Base-by-base conservation (phyloP, 2,329 filamentous ascomycete genomes). In the Pestalotiopsis sp. region DNA sequence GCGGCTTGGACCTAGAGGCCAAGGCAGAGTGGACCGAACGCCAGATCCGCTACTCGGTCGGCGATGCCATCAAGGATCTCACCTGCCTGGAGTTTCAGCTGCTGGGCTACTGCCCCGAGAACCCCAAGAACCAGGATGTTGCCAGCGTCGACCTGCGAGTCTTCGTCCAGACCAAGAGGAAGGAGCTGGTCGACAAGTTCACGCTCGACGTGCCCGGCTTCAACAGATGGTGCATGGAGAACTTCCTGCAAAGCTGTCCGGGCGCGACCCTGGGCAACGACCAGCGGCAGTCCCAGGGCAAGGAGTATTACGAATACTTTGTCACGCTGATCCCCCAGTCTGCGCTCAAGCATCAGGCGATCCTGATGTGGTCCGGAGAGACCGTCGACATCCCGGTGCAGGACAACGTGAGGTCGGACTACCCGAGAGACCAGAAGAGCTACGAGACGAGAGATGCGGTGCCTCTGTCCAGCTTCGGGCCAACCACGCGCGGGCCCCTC, bases 121-220 rank as follows among this genome's bases (percentile, higher is more conserved):
- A 81, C 64, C 70, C 78, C 2, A 70, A 66, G 65, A 77, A 76
- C 69, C 78, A 80, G 67, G 77, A 78, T 61, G 73, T 74, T 9
- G 76, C 79, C 17, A 81, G 79, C 0, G 77, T 81, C 31, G 78
- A 81, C 71, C 73, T 81, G 67, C 75, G 79, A 41, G 73, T 78
- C 68, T 78, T 79, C 69, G 77, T 77, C 0, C 80, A 87, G 72
- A 82, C 82, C n/a, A 76, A 71, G 68, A 74, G 78, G 41, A 77
- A 77, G 4, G 76, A 73, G 17, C 74, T 73, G 31, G 64, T 74
- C 4, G 58, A 65, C 49, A 67, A 58, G 62, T 52, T 52, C 45
- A 52, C 45, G 20, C 45, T 52, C 45, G 49, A 58, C 36, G 67
- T 25, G 23, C 69, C 70, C 68, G 72, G 73, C 20, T 74, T 77